phyloP scores from a whole-genome alignment of 2,329 filamentous ascomycete species.

The Ophiostoma sp. region DNA sequence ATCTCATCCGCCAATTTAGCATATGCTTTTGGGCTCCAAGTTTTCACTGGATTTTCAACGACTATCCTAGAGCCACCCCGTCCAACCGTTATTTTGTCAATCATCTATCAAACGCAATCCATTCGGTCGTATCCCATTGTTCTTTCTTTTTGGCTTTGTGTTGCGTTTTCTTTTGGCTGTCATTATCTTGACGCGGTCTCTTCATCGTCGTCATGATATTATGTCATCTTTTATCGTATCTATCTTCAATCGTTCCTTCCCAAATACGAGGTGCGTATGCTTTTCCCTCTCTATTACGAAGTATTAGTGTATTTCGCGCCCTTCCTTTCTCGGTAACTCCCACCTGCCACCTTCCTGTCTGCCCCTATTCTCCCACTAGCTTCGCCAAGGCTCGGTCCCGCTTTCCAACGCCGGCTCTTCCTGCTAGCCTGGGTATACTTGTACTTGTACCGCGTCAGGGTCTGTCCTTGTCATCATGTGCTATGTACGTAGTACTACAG shows the following conservation, averaged over 20 bases:
- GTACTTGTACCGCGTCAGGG: not conserved
- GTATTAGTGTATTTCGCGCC: not conserved
- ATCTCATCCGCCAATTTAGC: not conserved
- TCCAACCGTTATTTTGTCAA: not conserved
- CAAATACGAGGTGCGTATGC: too few species aligned
- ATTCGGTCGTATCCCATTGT: not conserved
- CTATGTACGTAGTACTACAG: not conserved
- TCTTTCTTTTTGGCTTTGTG: not conserved
- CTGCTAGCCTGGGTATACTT: not conserved
- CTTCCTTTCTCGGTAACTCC: not conserved
- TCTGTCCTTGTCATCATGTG: not conserved
- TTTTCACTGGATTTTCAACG: not conserved
- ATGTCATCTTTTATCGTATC: not conserved
- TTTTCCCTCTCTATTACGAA: too few species aligned
- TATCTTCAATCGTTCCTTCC: not conserved
- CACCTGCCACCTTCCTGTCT: not conserved
- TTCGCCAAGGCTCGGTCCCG: constrained; percentile 1
- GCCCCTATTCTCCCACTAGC: not conserved
- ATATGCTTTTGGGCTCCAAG: not conserved
- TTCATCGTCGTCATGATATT: not conserved
- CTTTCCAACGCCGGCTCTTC: not conserved
- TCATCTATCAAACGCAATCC: not conserved
- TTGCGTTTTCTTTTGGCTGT: not conserved
- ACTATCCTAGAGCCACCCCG: not conserved
- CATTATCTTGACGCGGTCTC: not conserved